These are phyloP conservation scores for Erysimum cheiranthoides DNA, from an alignment of 345 rosid genomes.

Conservation along the genomic window DNA sequence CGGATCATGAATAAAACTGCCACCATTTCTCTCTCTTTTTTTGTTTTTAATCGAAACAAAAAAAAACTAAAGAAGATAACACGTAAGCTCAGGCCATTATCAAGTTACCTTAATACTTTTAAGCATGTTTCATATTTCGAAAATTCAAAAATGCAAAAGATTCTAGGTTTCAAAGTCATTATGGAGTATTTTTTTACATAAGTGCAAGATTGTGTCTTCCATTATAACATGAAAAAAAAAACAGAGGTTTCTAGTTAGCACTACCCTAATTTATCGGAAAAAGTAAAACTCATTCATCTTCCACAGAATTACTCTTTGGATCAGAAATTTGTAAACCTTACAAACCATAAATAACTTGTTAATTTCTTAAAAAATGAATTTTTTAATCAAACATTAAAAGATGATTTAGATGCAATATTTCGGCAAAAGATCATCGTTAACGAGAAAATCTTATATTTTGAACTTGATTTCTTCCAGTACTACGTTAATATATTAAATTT, in stretches of 20 bases:
- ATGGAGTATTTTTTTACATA: no score
- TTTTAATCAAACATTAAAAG: background rate
- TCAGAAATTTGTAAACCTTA: no score
- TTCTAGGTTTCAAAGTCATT: background rate
- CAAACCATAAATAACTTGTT: no score
- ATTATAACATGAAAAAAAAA: no score
- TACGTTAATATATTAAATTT: background rate
- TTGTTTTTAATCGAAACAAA: background rate
- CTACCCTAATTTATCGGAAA: no score
- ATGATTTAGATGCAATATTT: background rate
- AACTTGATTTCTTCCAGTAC: background rate
- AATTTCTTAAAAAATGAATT: no score
- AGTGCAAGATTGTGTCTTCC: background rate
- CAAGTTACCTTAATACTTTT: background rate
- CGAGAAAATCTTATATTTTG: background rate
- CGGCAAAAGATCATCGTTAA: background rate
- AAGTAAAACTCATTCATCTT: no score
- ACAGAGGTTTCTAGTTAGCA: no score
- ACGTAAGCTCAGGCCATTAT: background rate
- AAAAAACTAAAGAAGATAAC: background rate
- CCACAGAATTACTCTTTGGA: no score
- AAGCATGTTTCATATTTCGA: background rate
- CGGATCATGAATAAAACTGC: conserved; percentile 41
- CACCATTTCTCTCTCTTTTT: conserved; percentile 27
- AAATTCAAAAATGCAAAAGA: background rate